These are phyloP conservation scores for Huntiella abstrusa DNA, from an alignment of 2,329 filamentous ascomycete species.

Conservation along the genomic window DNA sequence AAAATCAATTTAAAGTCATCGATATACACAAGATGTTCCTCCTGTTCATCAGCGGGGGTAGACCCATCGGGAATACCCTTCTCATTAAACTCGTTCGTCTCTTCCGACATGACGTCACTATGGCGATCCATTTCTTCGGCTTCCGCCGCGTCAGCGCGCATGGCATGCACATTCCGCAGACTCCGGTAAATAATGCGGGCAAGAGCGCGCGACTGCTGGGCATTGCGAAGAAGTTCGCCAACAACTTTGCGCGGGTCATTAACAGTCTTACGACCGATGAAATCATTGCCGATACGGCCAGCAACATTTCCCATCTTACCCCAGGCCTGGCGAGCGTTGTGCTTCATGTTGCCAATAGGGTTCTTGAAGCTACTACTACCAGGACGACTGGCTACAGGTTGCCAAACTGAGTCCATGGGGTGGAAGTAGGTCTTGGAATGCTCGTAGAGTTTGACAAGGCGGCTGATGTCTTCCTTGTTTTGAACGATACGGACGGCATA, in stretches of 20 bases:
- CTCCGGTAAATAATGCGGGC: slow-evolving; percentile 79
- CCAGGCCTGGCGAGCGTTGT: slow-evolving; percentile 56
- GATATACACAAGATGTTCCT: slow-evolving; percentile 54
- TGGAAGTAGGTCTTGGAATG: slow-evolving; percentile 60
- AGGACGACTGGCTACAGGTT: slow-evolving; percentile 19
- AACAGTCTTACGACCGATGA: slow-evolving; percentile 55
- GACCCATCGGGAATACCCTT: slow-evolving; percentile 1
- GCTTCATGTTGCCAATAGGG: slow-evolving; percentile 53
- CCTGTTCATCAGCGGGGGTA: slow-evolving; percentile 22
- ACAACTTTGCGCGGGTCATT: slow-evolving; percentile 75
- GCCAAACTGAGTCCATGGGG: slow-evolving; percentile 30
- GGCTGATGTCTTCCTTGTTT: slow-evolving; percentile 73
- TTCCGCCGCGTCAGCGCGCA: neutral
- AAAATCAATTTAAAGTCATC: slow-evolving; percentile 69
- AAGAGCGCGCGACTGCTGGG: slow-evolving; percentile 58
- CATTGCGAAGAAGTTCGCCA: slow-evolving; percentile 53
- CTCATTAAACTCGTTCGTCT: slow-evolving; percentile 3
- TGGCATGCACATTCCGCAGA: slow-evolving; percentile 24
- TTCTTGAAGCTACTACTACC: slow-evolving; percentile 45
- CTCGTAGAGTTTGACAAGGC: slow-evolving; percentile 37
- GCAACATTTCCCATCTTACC: slow-evolving; percentile 72
- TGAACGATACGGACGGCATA: slow-evolving; percentile 81
- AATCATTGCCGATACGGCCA: slow-evolving; percentile 73
- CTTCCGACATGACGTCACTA: neutral
- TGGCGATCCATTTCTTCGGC: neutral